phyloP scores from a whole-genome alignment of 1,284 basidiomycete species.

The Neolentinus lepideus region DNA sequence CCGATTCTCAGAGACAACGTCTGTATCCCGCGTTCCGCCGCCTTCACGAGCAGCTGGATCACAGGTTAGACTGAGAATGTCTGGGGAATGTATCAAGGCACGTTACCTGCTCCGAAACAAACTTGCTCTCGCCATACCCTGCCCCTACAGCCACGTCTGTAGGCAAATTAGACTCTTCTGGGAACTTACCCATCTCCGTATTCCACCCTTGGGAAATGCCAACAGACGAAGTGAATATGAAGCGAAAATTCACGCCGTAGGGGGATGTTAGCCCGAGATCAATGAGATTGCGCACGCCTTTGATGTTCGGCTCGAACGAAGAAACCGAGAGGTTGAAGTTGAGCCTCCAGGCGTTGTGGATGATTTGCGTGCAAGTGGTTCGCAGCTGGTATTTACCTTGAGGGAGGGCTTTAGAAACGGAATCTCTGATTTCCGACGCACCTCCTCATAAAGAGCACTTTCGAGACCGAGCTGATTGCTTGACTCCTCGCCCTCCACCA shows the following conservation, averaged over 20 bases:
- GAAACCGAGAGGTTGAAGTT: conserved; percentile 37
- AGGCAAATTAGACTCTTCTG: conserved; percentile 21
- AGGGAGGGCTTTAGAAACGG: background rate
- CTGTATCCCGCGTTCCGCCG: too few relatives aligned
- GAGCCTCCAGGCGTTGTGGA: conserved; percentile 34
- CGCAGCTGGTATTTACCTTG: background rate
- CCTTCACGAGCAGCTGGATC: conserved; percentile 16
- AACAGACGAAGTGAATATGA: conserved; percentile 25
- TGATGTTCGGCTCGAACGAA: too few relatives aligned
- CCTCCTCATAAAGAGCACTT: background rate
- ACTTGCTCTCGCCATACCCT: conserved; percentile 29
- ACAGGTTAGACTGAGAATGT: background rate
- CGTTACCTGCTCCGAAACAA: conserved; percentile 18
- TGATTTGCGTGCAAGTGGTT: conserved; percentile 15
- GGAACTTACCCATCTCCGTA: conserved; percentile 12
- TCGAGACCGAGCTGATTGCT: background rate
- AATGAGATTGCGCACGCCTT: too few relatives aligned
- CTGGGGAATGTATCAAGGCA: background rate
- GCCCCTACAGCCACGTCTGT: too few relatives aligned
- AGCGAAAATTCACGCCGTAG: conserved; percentile 10
- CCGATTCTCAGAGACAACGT: conserved; percentile 22
- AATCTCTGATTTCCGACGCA: background rate
- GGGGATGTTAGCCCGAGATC: conserved; percentile 21
- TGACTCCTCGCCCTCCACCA: background rate
- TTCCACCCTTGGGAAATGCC: conserved; percentile 11